Base-by-base conservation (phyloP, 1,139 yeast genomes). In the Blastobotrys petasosporus region DNA sequence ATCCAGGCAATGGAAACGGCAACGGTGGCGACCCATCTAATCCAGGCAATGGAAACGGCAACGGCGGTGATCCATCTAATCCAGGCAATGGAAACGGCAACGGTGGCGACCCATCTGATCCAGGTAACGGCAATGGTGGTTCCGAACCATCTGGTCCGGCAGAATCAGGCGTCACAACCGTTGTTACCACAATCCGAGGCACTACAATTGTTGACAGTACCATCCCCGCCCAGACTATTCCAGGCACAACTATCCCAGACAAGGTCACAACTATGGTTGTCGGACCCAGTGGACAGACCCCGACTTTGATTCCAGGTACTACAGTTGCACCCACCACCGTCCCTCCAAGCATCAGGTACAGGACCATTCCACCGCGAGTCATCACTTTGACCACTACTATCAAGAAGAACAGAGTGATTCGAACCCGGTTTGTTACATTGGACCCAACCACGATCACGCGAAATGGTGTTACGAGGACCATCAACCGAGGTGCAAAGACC, bases 161-260 rank as follows among this genome's bases (percentile, higher is more conserved):
- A 5, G 39, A 49, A 12, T 49, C 58, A 23, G 48, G 48, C 23
- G 39, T 50, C 23, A 46, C 51, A 11, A 33, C 44, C 5, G 48
- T 51, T 13, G 51, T 42, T 12, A 16, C 44, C 6, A 52, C 56
- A 12, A 23, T 45, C 13, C 49, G 53, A 11, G 58, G 49, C 11
- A 32, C 49, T 11, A 47, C 48, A 4, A 38, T 37, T 20, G 45
- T 46, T 15, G 53, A 35, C 2, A 37, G 44, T 5, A 41, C 42
- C 3, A 35, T 43, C 17, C 44, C 44, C 23, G 44, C 44, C 4
- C 35, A 17, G 16, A 42, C 46, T n/a, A 43, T 47, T 15, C 49
- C 51, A 23, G 54, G 54, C 2, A 37, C 45, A 17, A 42, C 42
- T 4, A 17, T 39, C 7, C 10, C 12, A 4, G 44, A 23, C 4